These are phyloP conservation scores for Aspergillus niger DNA, from an alignment of 2,329 filamentous ascomycete species.

Conservation along the genomic window DNA sequence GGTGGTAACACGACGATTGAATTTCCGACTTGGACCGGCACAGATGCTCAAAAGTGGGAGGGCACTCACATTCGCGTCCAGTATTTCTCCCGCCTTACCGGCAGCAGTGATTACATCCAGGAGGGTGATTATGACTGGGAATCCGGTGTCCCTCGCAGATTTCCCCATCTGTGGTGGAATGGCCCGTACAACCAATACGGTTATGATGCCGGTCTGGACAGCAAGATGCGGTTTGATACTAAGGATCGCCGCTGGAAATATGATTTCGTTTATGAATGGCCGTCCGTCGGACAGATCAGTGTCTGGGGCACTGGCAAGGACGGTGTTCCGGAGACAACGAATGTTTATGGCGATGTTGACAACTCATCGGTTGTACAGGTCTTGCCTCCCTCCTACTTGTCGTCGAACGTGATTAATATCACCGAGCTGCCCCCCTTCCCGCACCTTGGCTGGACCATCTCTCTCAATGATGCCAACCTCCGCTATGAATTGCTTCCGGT, in stretches of 20 bases:
- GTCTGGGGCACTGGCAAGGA: conserved; percentile 67
- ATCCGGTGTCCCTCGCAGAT: conserved; percentile 47
- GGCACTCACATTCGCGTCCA: conserved; percentile 64
- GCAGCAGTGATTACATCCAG: conserved; percentile 61
- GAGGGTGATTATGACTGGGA: conserved; percentile 56
- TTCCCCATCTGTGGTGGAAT: conserved; percentile 63
- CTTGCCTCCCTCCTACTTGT: conserved; percentile 60
- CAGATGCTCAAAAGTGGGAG: conserved; percentile 58
- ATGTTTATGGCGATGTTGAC: conserved; percentile 64
- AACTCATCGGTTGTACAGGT: conserved; percentile 61
- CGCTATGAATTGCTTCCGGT: conserved; percentile 56
- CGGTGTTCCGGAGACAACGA: conserved; percentile 60
- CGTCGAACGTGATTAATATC: conserved; percentile 60
- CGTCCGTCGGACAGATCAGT: conserved; percentile 61
- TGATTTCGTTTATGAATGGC: conserved; percentile 66
- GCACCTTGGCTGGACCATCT: conserved; percentile 56
- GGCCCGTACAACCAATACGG: conserved; percentile 65
- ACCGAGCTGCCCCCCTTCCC: conserved; percentile 56
- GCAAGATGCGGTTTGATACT: conserved; percentile 50
- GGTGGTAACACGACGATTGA: conserved; percentile 52
- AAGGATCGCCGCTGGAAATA: conserved; percentile 58
- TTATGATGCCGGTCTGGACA: conserved; percentile 60
- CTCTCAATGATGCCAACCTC: conserved; percentile 57
- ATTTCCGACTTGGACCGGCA: conserved; percentile 58
- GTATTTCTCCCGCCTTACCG: conserved; percentile 61